Conservation (phyloP, 2,329 filamentous ascomycete species). For the Thermomyces lanuginosus region DNA sequence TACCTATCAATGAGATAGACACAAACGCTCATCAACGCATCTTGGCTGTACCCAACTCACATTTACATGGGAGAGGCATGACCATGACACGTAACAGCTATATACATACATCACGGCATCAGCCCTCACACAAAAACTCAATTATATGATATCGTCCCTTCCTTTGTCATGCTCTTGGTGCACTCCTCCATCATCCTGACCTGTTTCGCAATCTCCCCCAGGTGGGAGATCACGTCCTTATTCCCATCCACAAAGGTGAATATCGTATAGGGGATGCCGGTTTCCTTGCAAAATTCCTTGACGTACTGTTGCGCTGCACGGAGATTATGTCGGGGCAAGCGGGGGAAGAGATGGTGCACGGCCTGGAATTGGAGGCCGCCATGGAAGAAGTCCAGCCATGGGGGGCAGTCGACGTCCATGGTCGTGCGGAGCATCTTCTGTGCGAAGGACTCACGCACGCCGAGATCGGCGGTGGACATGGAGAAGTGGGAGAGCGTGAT, state of each 20-base stretch:
- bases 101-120: too few relatives aligned
- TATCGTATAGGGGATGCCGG: slow-evolving; percentile 67
- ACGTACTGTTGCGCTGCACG: slow-evolving; percentile 59
- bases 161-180: slow-evolving; percentile 30
- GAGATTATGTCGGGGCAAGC: slow-evolving; percentile 72
- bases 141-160: too few relatives aligned
- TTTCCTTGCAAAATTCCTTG: slow-evolving; percentile 64
- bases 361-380: slow-evolving; percentile 81
- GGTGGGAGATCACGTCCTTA: slow-evolving; percentile 56
- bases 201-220: slow-evolving; percentile 67
- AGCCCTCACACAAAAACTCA: too few relatives aligned
- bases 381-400: slow-evolving; percentile 79
- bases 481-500: slow-evolving; percentile 87
- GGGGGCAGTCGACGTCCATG: slow-evolving; percentile 80
- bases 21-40: too few relatives aligned
- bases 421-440: slow-evolving; percentile 85
- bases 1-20: too few relatives aligned
- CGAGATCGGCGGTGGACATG: slow-evolving; percentile 80
- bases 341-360: slow-evolving; percentile 71
- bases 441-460: slow-evolving; percentile 69
- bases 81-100: too few relatives aligned
- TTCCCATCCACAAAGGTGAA: slow-evolving; percentile 78
- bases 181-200: slow-evolving; percentile 63
- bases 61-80: too few relatives aligned
- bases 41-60: too few relatives aligned